phyloP scores from a whole-genome alignment of 1,139 yeast species.

The Taphrina populina region DNA sequence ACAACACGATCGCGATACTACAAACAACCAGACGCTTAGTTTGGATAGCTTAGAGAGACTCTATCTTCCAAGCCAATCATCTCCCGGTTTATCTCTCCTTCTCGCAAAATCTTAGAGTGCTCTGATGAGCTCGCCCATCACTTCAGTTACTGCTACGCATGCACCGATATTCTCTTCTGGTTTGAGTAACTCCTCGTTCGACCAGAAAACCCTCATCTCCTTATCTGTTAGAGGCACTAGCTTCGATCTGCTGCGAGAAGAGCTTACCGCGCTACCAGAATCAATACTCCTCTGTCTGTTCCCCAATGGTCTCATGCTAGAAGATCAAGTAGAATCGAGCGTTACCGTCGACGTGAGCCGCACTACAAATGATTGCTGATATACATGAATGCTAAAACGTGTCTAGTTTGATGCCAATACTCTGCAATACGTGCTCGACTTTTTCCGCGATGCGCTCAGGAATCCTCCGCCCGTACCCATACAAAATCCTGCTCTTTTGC shows the following conservation, averaged over 20 bases:
- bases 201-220: constrained; percentile 49
- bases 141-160: constrained; percentile 20
- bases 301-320: constrained; percentile 86
- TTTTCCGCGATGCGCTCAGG: constrained; percentile 54
- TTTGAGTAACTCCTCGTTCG: background rate
- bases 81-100: too few species aligned
- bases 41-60: too few species aligned
- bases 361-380: constrained; percentile 1
- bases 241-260: constrained; percentile 79
- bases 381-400: constrained; percentile 29
- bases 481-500: constrained; percentile 58
- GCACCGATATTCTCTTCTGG: constrained; percentile 14
- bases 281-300: constrained; percentile 78
- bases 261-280: constrained; percentile 87
- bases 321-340: constrained; percentile 73
- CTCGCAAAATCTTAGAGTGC: too few species aligned
- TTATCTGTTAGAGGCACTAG: constrained; percentile 62
- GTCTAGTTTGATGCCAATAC: constrained; percentile 79
- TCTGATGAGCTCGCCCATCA: constrained; percentile 25
- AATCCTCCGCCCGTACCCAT: constrained; percentile 27
- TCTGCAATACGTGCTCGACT: constrained; percentile 74
- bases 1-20: too few species aligned
- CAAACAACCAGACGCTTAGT: too few species aligned
- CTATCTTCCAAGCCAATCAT: too few species aligned
- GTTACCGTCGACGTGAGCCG: constrained; percentile 54